These are phyloP conservation scores for Aquilaria yunnanensis DNA, from an alignment of 345 rosid genomes.

Conservation along the genomic window DNA sequence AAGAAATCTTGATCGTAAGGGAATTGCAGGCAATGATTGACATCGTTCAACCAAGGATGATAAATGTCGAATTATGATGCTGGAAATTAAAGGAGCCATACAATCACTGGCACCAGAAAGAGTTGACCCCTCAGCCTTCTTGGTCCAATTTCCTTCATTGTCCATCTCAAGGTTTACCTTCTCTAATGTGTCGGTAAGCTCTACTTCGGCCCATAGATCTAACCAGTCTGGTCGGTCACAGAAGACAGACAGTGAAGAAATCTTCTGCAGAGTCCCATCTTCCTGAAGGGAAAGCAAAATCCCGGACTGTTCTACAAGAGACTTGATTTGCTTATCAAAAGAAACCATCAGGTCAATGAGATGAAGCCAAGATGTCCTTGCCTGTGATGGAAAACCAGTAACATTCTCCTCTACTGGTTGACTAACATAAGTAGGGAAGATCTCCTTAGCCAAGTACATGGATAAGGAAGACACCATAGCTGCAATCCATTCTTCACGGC, in stretches of 20 bases:
- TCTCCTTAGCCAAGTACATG: slow-evolving; percentile 71
- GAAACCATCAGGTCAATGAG: slow-evolving; percentile 86
- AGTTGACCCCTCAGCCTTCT: slow-evolving; percentile 54
- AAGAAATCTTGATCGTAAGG: slow-evolving; percentile 68
- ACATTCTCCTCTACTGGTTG: slow-evolving; percentile 48
- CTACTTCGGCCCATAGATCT: slow-evolving; percentile 84
- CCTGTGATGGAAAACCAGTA: slow-evolving; percentile 39
- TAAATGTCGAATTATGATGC: slow-evolving; percentile 41
- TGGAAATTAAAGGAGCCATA: slow-evolving; percentile 62
- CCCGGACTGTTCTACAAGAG: slow-evolving; percentile 78
- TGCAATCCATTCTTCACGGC: slow-evolving; percentile 93
- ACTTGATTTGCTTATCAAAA: slow-evolving; percentile 70
- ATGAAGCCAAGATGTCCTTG: slow-evolving; percentile 77
- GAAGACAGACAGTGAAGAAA: slow-evolving; percentile 79
- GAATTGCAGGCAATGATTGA: slow-evolving; percentile 49
- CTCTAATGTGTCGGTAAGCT: slow-evolving; percentile 57
- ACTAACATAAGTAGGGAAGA: slow-evolving; percentile 56
- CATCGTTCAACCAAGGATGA: slow-evolving; percentile 65
- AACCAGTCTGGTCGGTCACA: slow-evolving; percentile 92
- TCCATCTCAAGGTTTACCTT: slow-evolving; percentile 52
- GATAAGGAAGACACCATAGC: slow-evolving; percentile 81
- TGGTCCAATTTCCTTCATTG: slow-evolving; percentile 64
- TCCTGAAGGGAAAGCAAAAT: slow-evolving; percentile 60
- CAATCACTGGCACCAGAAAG: slow-evolving; percentile 53
- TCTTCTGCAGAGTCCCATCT: slow-evolving; percentile 55